Evolutionary conservation across 2,329 filamentous ascomycete species (phyloP).

Genomic region (Cercospora janseana): DNA sequence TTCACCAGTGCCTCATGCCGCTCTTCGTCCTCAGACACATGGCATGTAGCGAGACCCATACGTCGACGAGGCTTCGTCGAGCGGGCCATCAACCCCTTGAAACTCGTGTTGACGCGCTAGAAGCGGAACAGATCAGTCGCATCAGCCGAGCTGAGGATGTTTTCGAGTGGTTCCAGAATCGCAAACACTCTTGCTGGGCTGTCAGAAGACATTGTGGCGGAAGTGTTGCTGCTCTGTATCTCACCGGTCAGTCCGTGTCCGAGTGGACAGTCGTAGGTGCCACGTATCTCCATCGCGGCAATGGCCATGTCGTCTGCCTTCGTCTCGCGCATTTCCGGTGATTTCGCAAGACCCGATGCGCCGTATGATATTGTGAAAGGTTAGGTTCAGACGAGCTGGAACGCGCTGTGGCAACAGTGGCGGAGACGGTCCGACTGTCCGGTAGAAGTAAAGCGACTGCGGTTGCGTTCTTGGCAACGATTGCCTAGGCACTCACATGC

Average conservation of each 20-base stretch:
- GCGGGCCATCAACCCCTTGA: slow-evolving; percentile 6
- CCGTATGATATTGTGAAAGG: no score
- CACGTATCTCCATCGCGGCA: no score
- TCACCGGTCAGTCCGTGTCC: no score
- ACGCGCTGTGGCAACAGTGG: no score
- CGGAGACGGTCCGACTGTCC: no score
- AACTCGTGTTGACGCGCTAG: slow-evolving; percentile 11
- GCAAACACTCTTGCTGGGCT: background rate
- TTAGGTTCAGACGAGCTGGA: no score
- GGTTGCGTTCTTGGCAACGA: background rate
- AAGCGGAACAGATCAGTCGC: slow-evolving; percentile 7
- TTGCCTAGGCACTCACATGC: background rate
- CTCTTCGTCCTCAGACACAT: background rate
- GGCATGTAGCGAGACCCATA: slow-evolving; percentile 8
- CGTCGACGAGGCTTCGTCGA: background rate
- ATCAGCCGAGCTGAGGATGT: slow-evolving; percentile 4
- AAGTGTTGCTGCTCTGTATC: background rate
- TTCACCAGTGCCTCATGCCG: background rate
- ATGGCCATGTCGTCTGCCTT: no score
- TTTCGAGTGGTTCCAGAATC: slow-evolving; percentile 6
- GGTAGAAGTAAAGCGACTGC: background rate
- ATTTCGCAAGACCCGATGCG: no score
- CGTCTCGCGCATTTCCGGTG: no score
- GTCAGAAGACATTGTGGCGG: background rate
- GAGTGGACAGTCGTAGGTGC: no score